Conservation (phyloP, 2,329 filamentous ascomycete genomes). For the Aspergillus sp. region DNA sequence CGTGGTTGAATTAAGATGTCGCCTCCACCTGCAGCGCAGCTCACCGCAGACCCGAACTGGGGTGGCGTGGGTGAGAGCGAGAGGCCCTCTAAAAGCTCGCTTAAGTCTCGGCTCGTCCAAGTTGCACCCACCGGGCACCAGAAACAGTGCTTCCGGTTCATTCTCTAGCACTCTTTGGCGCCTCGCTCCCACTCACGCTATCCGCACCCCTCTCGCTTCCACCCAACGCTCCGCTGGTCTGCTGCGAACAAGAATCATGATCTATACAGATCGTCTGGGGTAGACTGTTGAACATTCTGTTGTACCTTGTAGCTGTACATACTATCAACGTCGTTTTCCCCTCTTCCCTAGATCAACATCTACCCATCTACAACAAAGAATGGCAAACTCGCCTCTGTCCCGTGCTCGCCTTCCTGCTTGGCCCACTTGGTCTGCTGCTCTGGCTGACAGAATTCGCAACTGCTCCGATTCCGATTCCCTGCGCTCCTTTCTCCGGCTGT, state of each 20-base stretch:
- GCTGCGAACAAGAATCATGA: slow-evolving; percentile 13
- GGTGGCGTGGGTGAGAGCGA: slow-evolving; percentile 37
- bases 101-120: slow-evolving; percentile 21
- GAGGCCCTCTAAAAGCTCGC: slow-evolving; percentile 21
- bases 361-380: slow-evolving; percentile 4
- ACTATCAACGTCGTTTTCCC: neutral
- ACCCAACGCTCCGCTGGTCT: slow-evolving; percentile 34
- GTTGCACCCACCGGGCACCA: slow-evolving; percentile 23
- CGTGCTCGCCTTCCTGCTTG: slow-evolving; percentile 18
- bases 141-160: slow-evolving; percentile 32
- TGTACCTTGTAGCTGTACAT: neutral
- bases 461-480: slow-evolving; percentile 13
- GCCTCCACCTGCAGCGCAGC: slow-evolving; percentile 14
- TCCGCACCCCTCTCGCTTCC: slow-evolving; percentile 36
- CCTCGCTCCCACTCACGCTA: slow-evolving; percentile 29
- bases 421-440: slow-evolving; percentile 12
- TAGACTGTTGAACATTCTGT: slow-evolving; percentile 18
- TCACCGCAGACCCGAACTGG: slow-evolving; percentile 30
- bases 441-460: slow-evolving; percentile 13
- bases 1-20: slow-evolving; percentile 4
- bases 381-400: slow-evolving; percentile 11
- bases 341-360: neutral
- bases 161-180: slow-evolving; percentile 36
- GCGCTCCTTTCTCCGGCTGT: neutral
- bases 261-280: neutral